Base-by-base conservation (phyloP, 2,329 filamentous ascomycete species). In the Aspergillus udagawae region DNA sequence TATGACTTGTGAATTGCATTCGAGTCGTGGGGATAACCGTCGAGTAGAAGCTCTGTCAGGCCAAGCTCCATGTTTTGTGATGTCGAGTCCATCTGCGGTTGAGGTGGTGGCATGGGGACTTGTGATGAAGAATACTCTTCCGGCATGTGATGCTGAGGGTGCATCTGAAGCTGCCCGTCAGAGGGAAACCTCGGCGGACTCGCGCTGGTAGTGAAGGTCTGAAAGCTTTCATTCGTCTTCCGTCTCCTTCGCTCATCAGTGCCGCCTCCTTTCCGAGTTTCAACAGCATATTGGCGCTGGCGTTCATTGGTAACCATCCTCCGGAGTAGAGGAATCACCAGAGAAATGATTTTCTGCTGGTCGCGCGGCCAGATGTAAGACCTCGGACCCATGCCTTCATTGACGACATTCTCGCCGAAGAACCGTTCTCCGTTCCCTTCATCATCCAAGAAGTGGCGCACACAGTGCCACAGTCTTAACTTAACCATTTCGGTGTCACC, bases 291-390 rank as follows among this genome's bases (percentile, higher is more conserved):
- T 64, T 81, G 75, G 41, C 82, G 74, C 64, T 85, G 82, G 25
- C 82, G 75, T 66, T 85, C 83, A 57, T 85, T 85, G 17, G 82
- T 84, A 12, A 85, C 82, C 81, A 85, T 84, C 25, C 82, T 75
- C 56, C 82, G 71, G 57, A 85, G 72, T 49, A 85, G 67, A 12
- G 82, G 82, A 59, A 82, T 84, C n/a, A 83, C 79, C 23, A 83
- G 70, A n/a, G 78, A 75, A 44, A 85, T 81, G 51, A 85, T 82
- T 58, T 80, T 79, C 55, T 82, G 80, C 51, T 77, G 77, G 61
- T 85, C 81, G 49, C 75, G 72, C 3, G 83, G 82, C 82, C 82
- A 85, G 14, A 80, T 69, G 54, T 81, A 73, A 7, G 75, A 75
- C 45, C 78, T 66, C 52, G 64, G 67, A 0, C 61, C 70, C 66